phyloP scores from a whole-genome alignment of 1,139 yeast species.

The Magnusiomyces fungicola region DNA sequence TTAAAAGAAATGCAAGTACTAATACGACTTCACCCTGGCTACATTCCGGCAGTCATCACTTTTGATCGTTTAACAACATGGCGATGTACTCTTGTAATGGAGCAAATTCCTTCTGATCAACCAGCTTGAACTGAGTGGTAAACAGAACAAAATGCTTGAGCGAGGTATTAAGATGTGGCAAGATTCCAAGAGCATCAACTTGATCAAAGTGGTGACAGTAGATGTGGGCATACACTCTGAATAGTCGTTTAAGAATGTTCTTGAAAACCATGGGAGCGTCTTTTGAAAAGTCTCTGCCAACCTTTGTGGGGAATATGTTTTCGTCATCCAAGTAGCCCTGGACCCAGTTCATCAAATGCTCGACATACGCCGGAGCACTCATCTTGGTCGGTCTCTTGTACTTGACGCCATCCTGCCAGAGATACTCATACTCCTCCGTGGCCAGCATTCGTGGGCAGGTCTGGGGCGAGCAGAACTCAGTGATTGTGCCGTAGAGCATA shows the following conservation, averaged over 20 bases:
- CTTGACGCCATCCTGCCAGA: conserved; percentile 76
- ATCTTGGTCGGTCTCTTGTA: conserved; percentile 58
- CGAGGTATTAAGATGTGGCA: conserved; percentile 87
- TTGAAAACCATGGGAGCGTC: conserved; percentile 57
- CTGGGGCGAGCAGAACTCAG: conserved; percentile 89
- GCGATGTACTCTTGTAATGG: conserved; percentile 84
- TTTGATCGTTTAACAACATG: conserved; percentile 44
- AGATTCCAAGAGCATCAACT: conserved; percentile 83
- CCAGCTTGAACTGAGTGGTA: conserved; percentile 71
- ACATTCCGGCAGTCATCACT: not conserved
- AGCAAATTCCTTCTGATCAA: conserved; percentile 77
- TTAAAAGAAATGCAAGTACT: no score
- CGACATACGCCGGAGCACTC: conserved; percentile 93
- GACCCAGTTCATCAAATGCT: conserved; percentile 89
- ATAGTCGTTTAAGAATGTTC: conserved; percentile 81
- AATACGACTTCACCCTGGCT: no score
- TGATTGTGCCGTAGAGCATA: conserved; percentile 92
- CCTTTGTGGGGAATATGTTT: conserved; percentile 78
- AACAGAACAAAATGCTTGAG: conserved; percentile 90
- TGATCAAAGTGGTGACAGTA: conserved; percentile 97
- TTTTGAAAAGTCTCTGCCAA: conserved; percentile 68
- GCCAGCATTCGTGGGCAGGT: conserved; percentile 97
- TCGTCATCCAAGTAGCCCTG: conserved; percentile 87
- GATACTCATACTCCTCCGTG: conserved; percentile 89
- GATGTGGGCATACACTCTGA: conserved; percentile 95